These are phyloP conservation scores for Fusarium cicatricum DNA, from an alignment of 2,329 filamentous ascomycete genomes.

Conservation along the genomic window DNA sequence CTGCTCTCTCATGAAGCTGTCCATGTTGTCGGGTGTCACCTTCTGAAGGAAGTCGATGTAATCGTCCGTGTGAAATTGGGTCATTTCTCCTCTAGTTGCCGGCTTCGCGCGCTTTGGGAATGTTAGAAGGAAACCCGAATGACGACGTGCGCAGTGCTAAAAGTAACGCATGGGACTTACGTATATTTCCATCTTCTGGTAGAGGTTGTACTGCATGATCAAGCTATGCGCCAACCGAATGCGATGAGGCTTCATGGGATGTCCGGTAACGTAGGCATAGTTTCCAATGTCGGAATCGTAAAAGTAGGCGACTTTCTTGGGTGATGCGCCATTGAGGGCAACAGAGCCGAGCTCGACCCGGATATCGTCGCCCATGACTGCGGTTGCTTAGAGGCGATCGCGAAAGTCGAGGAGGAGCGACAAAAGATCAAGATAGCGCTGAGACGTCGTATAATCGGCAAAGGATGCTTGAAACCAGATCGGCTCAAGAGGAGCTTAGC, in stretches of 20 bases:
- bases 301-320: constrained; percentile 94
- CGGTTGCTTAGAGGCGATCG: constrained; percentile 25
- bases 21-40: constrained; percentile 99
- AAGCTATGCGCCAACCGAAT: constrained; percentile 94
- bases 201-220: constrained; percentile 94
- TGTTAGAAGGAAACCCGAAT: constrained; percentile 43
- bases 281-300: constrained; percentile 99
- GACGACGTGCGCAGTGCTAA: neutral
- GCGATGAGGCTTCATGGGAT: constrained; percentile 99
- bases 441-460: neutral
- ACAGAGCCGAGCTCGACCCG: constrained; percentile 53
- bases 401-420: constrained; percentile 19
- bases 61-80: constrained; percentile 91
- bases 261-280: constrained; percentile 94
- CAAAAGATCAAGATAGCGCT: constrained; percentile 1
- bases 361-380: constrained; percentile 51
- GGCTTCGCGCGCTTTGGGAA: constrained; percentile 76
- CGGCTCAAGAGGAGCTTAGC: constrained; percentile 34
- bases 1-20: constrained; percentile 89
- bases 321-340: constrained; percentile 56
- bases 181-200: constrained; percentile 97
- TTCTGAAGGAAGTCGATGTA: constrained; percentile 96
- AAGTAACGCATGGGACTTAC: constrained; percentile 60
- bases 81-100: constrained; percentile 88
- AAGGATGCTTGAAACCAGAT: constrained; percentile 7